Evolutionary conservation across 1,284 basidiomycete genomes (phyloP).

Genomic region (Gomphus bonarii): DNA sequence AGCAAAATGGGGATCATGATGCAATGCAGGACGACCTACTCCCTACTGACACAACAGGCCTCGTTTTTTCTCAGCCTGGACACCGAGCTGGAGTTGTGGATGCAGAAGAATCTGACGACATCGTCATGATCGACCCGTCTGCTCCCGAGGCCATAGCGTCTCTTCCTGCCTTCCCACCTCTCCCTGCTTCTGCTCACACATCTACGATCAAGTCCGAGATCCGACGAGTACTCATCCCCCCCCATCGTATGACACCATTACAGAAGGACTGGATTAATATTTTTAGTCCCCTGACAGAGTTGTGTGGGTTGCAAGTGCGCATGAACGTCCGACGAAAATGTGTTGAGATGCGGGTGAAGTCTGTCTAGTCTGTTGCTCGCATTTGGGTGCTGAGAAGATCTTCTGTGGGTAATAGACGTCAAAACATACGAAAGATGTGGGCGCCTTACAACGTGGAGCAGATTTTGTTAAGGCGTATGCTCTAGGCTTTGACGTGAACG

Average conservation of each 20-base stretch:
- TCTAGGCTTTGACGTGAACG: conserved; percentile 89
- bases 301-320: conserved; percentile 87
- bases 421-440: conserved; percentile 85
- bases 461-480: conserved; percentile 97
- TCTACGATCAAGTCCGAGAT: conserved; percentile 61
- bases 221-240: conserved; percentile 82
- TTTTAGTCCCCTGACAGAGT: conserved; percentile 93
- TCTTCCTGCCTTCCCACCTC: conserved; percentile 56
- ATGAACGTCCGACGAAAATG: conserved; percentile 89
- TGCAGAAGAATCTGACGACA: conserved; percentile 39
- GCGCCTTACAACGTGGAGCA: conserved; percentile 92
- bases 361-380: conserved; percentile 5
- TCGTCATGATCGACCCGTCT: conserved; percentile 48
- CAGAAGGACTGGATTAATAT: conserved; percentile 98
- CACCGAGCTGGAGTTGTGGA: conserved; percentile 4
- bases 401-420: conserved; percentile 59
- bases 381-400: conserved; percentile 5
- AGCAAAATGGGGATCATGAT: conserved; percentile 22
- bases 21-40: conserved; percentile 25
- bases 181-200: conserved; percentile 47
- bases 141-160: conserved; percentile 29
- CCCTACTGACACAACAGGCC: conserved; percentile 10
- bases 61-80: neutral
- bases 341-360: conserved; percentile 87
- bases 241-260: conserved; percentile 94